Base-by-base conservation (phyloP, 2,329 filamentous ascomycete species). In the Cytospora piceae region DNA sequence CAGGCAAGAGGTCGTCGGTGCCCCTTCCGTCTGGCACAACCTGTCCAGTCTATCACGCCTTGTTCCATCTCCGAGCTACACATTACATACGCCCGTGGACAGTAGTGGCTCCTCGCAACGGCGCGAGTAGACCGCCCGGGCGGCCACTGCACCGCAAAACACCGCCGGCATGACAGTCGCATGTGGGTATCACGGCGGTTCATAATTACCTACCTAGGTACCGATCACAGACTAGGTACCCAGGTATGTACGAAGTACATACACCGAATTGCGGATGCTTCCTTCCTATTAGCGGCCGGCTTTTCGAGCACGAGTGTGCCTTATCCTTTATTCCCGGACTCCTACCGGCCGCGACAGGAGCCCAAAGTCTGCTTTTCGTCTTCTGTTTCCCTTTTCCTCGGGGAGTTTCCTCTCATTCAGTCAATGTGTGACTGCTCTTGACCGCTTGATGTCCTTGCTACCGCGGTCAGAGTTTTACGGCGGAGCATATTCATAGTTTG, bases 311-410 rank as follows among this genome's bases (percentile, higher is more conserved):
- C 60, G 12, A 37, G 52, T 27, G 39, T 57, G 53, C 39, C 39
- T 55, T 31, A 11, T 56, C n/a, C 52, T 63, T 63, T 63, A 57
- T 63, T 51, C 14, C 60, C 60, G 53, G 60, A 1, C 29, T 49
- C 29, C 60, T 57, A 51, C 60, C 27, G 34, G 20, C 29, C 32
- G 14, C 55, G 34, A 27, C 55, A 32, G 52, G 59, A 49, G 34
- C 20, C 15, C 46, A 54, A 51, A 27, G 37, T 9, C 3, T 22
- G 20, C 11, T 22, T 9, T 46, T 22, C 3, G 8, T 46, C 20
- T 11, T 22, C 42, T 46, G 3, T 22, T 11, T 49, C 2, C 46
- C 46, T 22, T 24, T 22, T 3, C 5, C n/a, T 49, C 11, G 14
- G 31, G 20, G 6, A 6, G 7, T 29, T 58, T n/a, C 15, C 22